Evolutionary conservation across 1,284 basidiomycete genomes (phyloP).

Genomic region (Boletus sp.): DNA sequence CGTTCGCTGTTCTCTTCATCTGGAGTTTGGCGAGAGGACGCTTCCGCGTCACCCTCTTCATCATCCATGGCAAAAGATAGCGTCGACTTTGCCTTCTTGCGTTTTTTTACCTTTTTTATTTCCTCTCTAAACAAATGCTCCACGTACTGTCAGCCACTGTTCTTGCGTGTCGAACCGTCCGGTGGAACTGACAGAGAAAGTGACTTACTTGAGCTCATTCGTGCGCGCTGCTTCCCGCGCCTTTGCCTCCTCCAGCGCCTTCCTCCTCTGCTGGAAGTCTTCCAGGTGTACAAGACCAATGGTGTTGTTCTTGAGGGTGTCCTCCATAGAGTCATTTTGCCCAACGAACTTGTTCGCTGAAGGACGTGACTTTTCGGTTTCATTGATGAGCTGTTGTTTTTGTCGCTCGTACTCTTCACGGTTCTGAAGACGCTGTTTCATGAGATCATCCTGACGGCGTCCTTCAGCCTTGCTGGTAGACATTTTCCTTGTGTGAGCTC

Average conservation of each 20-base stretch:
- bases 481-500: slow-evolving; percentile 42
- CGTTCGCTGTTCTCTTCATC: slow-evolving; percentile 39
- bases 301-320: slow-evolving; percentile 88
- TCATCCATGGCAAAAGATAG: slow-evolving; percentile 90
- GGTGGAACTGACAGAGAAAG: not conserved
- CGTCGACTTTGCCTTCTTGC: slow-evolving; percentile 76
- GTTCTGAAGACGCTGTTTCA: slow-evolving; percentile 77
- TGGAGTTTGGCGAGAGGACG: slow-evolving; percentile 37
- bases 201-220: slow-evolving; percentile 77
- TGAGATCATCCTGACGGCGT: slow-evolving; percentile 72
- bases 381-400: slow-evolving; percentile 76
- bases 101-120: slow-evolving; percentile 85
- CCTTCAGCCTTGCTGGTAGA: slow-evolving; percentile 66
- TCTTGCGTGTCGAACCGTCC: slow-evolving; percentile 8
- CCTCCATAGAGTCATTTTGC: slow-evolving; percentile 94
- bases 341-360: slow-evolving; percentile 87
- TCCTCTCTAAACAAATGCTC: slow-evolving; percentile 83
- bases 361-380: slow-evolving; percentile 80
- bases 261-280: slow-evolving; percentile 87
- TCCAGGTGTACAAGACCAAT: slow-evolving; percentile 91
- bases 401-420: slow-evolving; percentile 88
- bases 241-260: slow-evolving; percentile 90
- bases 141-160: slow-evolving; percentile 63
- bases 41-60: slow-evolving; percentile 46
- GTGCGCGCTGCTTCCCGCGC: slow-evolving; percentile 83